phyloP scores from a whole-genome alignment of 1,139 yeast genomes.

The Sugiyamaella xylanicola region DNA sequence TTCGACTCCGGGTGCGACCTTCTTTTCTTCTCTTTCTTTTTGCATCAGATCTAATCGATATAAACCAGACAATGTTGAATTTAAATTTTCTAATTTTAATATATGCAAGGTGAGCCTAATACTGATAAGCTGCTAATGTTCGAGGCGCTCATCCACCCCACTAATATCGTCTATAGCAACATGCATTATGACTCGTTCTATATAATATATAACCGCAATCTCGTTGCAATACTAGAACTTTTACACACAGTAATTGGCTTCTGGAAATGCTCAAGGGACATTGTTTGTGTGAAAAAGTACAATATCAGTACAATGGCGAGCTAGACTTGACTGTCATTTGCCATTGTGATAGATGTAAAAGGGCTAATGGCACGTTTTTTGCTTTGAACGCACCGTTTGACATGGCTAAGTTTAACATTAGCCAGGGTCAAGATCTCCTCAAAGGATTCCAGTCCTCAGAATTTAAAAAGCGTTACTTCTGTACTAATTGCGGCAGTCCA shows the following conservation, averaged over 20 bases:
- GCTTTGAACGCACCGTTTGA: constrained; percentile 14
- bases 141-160: no score
- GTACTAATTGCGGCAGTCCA: constrained; percentile 20
- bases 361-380: constrained; percentile 16
- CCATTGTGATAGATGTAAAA: constrained; percentile 18
- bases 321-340: constrained; percentile 10
- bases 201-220: no score
- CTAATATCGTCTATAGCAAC: no score
- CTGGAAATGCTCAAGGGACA: constrained; percentile 14
- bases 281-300: constrained; percentile 15
- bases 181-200: no score
- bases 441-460: constrained; percentile 6
- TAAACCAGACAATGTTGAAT: no score
- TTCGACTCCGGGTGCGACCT: constrained; percentile 20
- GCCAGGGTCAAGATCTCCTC: constrained; percentile 2
- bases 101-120: no score
- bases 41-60: no score
- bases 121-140: no score
- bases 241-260: no score
- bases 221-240: no score
- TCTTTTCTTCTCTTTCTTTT: no score
- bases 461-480: constrained; percentile 10
- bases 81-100: no score
- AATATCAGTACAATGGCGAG: constrained; percentile 17
- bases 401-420: constrained; percentile 2